Base-by-base conservation (phyloP, 1,284 basidiomycete species). In the Pyrrhoderma lamaoense region DNA sequence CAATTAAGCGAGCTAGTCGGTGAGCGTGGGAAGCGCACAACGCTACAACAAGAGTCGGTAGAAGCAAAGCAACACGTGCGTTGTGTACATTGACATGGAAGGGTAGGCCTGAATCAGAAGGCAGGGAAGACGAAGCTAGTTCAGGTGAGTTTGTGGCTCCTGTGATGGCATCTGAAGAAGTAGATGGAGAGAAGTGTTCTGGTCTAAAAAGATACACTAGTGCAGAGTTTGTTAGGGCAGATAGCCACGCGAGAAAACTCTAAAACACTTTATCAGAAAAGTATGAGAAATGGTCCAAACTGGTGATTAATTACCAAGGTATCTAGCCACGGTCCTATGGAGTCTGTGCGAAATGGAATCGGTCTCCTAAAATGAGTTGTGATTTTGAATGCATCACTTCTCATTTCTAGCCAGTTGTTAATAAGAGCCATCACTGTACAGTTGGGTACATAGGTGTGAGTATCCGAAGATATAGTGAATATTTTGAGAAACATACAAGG, bases 341-440 rank as follows among this genome's bases (percentile, higher is more conserved):
- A 88, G 63, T 96, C 93, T 9, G 87, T 86, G 8, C 94, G 82
- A 13, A 75, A 70, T 0, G 95, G 93, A 36, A 96, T 76, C 1
- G 95, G 92, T 16, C 93, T 78, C 9, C 92, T 79, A 47, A 82
- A 77, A 63, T 96, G 93, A 13, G 85, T 79, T 5, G 85, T 83
- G 64, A 99, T 88, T 73, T 99, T 99, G 75, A 95, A 87, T 1
- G 95, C 93, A 65, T 99, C 96, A 1, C 86, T 89, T 23, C 94
- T 82, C 7, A 94, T 69, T 69, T 99, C 96, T 59, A 99, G 73
- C 66, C 93, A 80, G 67, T 96, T 95, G 72, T 96, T 93, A 34
- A 88, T 59, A 19, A 89, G 70, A 2, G 85, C 80, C 80, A 87
- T 85, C 7, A 79, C 79, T 82, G 61, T 42, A 50, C 42, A 45